Evolutionary conservation across 2,329 filamentous ascomycete species (phyloP), one percentile per base, ranked within the genome.

Genomic region (Trichoderma gracile): DNA sequence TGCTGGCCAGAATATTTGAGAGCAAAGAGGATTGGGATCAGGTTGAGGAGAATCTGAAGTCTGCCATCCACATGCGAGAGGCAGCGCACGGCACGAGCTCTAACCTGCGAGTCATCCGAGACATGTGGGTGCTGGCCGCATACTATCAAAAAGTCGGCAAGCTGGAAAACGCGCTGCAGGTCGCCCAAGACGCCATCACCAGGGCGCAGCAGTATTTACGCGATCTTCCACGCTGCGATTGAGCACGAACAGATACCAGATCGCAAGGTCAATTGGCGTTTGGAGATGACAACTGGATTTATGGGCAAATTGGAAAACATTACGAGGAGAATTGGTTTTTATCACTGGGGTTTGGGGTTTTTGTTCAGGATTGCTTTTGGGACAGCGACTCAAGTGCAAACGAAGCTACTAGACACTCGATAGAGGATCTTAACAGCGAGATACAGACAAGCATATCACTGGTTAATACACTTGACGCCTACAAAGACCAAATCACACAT

Each of bases 101-200:
- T 52, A 72, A 77, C 53, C 50, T 77, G 67, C 73, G 76, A 30
- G 76, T 77, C 30, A 75, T 77, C 49, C 71, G 76, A 47, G 76
- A 77, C 66, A 75, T 77, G 73, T 77, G 76, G 76, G 76, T 77
- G 67, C 71, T 77, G 8, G 74, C 75, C 19, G 71, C 68, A 3
- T 73, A 77, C 63, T 76, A 73, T 49, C 68, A 75, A 54, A 72
- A 71, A 58, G 69, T 71, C 23, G 75, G 74, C 6, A 72, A 69
- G 54, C 65, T 66, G 27, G 69, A 71, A 3, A 71, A 70, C 7
- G 74, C 76, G 2, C 55, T 70, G 6, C 63, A 66, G 30, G 73
- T 72, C n/a, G 71, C 71, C 12, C 66, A 70, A 5, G 76, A 77
- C 56, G 76, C 76, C 23, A 65, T 77, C 7, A 68, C 67, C 8